phyloP scores from a whole-genome alignment of 495 filamentous ascomycete genomes.

The Aspergillus indologenus region DNA sequence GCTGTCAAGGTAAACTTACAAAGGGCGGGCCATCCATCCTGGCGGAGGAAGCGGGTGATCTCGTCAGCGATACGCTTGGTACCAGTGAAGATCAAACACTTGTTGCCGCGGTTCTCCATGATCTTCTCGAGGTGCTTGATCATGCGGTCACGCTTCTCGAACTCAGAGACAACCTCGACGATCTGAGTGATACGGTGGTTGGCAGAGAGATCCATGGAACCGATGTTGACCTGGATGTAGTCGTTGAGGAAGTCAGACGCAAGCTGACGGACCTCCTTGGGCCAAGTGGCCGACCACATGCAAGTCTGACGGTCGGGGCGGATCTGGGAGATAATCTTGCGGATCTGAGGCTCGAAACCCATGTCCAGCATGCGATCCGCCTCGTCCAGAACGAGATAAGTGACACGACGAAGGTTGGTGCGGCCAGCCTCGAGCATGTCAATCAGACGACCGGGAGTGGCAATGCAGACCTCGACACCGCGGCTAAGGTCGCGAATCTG shows the following conservation, averaged over 20 bases:
- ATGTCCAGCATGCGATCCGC: slow-evolving; percentile 99
- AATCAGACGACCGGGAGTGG: slow-evolving; percentile 94
- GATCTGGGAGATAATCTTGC: slow-evolving; percentile 96
- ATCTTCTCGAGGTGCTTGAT: slow-evolving; percentile 97
- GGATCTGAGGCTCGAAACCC: slow-evolving; percentile 99
- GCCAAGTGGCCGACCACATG: slow-evolving; percentile 99
- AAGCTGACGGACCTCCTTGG: slow-evolving; percentile 94
- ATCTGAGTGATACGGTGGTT: slow-evolving; percentile 98
- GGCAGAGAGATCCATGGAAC: slow-evolving; percentile 92
- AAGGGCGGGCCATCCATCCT: slow-evolving; percentile 97
- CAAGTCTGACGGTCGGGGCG: slow-evolving; percentile 97
- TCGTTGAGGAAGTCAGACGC: slow-evolving; percentile 94
- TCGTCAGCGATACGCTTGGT: slow-evolving; percentile 99
- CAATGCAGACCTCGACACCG: slow-evolving; percentile 97
- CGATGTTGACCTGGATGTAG: slow-evolving; percentile 99
- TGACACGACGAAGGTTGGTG: slow-evolving; percentile 97
- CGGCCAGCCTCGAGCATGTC: slow-evolving; percentile 98
- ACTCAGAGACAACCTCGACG: slow-evolving; percentile 91
- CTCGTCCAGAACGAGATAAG: slow-evolving; percentile 96
- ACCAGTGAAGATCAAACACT: slow-evolving; percentile 92
- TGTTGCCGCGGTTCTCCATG: slow-evolving; percentile 93
- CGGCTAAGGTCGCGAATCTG: slow-evolving; percentile 93
- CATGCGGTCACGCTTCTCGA: slow-evolving; percentile 97
- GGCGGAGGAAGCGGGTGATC: slow-evolving; percentile 96
- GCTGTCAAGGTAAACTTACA: slow-evolving; percentile 69